Evolutionary conservation across 495 filamentous ascomycete species (phyloP).

Genomic region (Oidiodendron maius): DNA sequence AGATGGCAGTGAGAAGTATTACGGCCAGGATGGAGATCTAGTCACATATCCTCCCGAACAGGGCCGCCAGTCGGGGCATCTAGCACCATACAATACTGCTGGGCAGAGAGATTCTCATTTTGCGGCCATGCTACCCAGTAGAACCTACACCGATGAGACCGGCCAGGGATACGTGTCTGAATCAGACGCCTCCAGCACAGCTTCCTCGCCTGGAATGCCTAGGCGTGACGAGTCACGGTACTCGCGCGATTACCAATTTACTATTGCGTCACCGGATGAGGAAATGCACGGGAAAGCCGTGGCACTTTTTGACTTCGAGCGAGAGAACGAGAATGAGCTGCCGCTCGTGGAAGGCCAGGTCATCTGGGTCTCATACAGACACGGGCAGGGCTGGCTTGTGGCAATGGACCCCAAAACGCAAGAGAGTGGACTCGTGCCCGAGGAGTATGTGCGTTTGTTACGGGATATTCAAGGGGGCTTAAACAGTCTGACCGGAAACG

Average conservation of each 20-base stretch:
- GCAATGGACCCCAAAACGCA: conserved; percentile 92
- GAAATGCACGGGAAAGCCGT: conserved; percentile 98
- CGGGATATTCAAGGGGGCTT: conserved; percentile 77
- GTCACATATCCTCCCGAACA: conserved; percentile 70
- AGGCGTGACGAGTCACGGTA: conserved; percentile 61
- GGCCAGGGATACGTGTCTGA: conserved; percentile 48
- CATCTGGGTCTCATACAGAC: conserved; percentile 91
- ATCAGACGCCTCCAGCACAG: conserved; percentile 49
- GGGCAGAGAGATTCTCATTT: conserved; percentile 40
- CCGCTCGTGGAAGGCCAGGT: conserved; percentile 91
- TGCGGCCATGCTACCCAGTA: conserved; percentile 22
- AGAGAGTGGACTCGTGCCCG: conserved; percentile 80
- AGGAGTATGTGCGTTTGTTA: conserved; percentile 91
- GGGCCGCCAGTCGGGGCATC: conserved; percentile 44
- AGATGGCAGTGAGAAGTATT: conserved; percentile 73
- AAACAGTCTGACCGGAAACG: conserved; percentile 42
- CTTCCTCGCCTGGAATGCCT: conserved; percentile 43
- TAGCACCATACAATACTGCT: conserved; percentile 27
- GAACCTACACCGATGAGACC: conserved; percentile 51
- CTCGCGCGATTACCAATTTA: conserved; percentile 87
- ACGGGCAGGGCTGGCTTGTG: conserved; percentile 95
- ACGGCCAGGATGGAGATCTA: conserved; percentile 75
- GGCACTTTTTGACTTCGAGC: conserved; percentile 87
- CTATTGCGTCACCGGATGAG: conserved; percentile 90
- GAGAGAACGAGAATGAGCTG: conserved; percentile 95